Evolutionary conservation across 1,139 yeast species (phyloP).

Genomic region (Hansenula anomala): DNA sequence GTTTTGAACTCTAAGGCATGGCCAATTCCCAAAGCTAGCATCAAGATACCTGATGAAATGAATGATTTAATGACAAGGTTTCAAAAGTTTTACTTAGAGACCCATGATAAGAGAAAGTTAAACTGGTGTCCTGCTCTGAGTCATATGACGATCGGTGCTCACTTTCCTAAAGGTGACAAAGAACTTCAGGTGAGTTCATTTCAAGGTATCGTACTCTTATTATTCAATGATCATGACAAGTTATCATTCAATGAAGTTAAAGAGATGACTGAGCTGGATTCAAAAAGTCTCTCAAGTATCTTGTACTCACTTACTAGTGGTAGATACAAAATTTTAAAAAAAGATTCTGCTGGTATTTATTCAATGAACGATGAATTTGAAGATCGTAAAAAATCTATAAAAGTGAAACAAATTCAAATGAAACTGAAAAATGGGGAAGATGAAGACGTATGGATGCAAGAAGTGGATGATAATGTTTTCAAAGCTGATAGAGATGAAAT

Average conservation of each 20-base stretch:
- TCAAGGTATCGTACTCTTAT: conserved; percentile 24
- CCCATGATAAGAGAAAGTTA: conserved; percentile 6
- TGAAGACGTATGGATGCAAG: conserved; percentile 11
- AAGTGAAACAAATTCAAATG: conserved; percentile 27
- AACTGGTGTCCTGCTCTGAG: conserved; percentile 18
- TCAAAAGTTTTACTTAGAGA: conserved; percentile 23
- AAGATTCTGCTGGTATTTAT: conserved; percentile 23
- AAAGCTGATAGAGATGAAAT: conserved; percentile 22
- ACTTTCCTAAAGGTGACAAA: conserved; percentile 10
- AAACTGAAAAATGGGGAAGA: conserved; percentile 22
- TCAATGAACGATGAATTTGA: conserved; percentile 25
- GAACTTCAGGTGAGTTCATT: conserved; percentile 24
- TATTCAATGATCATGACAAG: conserved; percentile 13
- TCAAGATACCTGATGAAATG: conserved; percentile 10
- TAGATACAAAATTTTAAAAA: conserved; percentile 16
- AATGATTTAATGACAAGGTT: conserved; percentile 13
- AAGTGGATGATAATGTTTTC: conserved; percentile 6
- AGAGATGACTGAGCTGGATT: conserved; percentile 10
- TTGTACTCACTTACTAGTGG: conserved; percentile 18
- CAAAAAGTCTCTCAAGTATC: conserved; percentile 10
- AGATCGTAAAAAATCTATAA: conserved; percentile 23
- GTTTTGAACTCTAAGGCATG: conserved; percentile 13
- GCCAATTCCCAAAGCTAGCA: conserved; percentile 12
- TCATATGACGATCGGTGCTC: conserved; percentile 13
- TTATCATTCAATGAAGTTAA: conserved; percentile 12